phyloP scores from a whole-genome alignment of 1,284 basidiomycete species.

The Leccinum fallax region DNA sequence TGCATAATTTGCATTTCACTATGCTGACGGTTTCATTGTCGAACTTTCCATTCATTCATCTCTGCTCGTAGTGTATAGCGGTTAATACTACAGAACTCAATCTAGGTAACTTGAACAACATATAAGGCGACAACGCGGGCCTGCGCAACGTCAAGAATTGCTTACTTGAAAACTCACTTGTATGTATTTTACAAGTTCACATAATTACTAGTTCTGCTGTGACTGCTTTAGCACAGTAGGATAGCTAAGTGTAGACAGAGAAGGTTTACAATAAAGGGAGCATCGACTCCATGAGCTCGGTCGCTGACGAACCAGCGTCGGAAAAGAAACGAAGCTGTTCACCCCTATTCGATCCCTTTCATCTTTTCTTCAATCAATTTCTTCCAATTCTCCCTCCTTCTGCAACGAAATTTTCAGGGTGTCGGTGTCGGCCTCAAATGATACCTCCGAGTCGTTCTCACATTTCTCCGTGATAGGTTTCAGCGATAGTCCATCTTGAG shows the following conservation, averaged over 20 bases:
- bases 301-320: not conserved
- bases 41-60: too few relatives aligned
- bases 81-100: too few relatives aligned
- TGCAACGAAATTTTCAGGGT: not conserved
- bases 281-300: not conserved
- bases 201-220: not conserved
- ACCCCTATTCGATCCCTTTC: not conserved
- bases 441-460: not conserved
- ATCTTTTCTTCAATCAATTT: not conserved
- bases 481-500: slow-evolving; percentile 16
- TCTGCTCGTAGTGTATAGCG: too few relatives aligned
- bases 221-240: not conserved
- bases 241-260: not conserved
- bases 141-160: not conserved
- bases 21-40: too few relatives aligned
- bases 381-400: not conserved
- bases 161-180: not conserved
- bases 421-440: not conserved
- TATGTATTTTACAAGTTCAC: slow-evolving; percentile 1
- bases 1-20: too few relatives aligned
- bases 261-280: not conserved
- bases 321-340: not conserved
- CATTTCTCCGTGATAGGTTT: slow-evolving; percentile 24
- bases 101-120: too few relatives aligned
- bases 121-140: too few relatives aligned